These are phyloP conservation scores for Trametes punicea DNA, from an alignment of 768 basidiomycete species.

Conservation along the genomic window DNA sequence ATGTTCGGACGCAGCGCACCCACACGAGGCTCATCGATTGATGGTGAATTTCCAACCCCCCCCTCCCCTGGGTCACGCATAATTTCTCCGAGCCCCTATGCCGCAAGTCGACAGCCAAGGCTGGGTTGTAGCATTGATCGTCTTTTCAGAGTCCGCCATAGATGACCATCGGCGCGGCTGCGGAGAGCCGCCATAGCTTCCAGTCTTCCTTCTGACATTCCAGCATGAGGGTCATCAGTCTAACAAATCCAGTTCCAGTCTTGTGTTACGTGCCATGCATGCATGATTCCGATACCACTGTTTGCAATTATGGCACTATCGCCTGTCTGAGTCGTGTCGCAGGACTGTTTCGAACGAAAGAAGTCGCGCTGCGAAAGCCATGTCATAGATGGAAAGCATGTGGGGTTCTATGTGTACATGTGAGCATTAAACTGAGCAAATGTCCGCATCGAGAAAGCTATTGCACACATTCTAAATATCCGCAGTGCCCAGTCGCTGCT, in stretches of 20 bases:
- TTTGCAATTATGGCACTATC: not conserved
- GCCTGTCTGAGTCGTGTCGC: not conserved
- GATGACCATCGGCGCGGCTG: not conserved
- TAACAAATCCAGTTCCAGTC: not conserved
- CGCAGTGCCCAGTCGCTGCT: not conserved
- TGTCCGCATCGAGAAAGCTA: conserved; percentile 6
- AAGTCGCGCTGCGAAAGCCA: not conserved
- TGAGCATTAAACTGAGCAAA: not conserved
- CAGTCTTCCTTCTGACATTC: not conserved
- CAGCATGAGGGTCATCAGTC: not conserved
- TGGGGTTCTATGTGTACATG: not conserved
- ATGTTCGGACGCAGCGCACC: not conserved
- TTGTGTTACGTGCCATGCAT: not conserved
- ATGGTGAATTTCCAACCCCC: not conserved
- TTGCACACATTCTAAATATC: not conserved
- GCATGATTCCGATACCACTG: not conserved
- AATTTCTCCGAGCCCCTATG: not conserved
- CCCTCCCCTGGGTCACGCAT: not conserved
- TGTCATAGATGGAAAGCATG: not conserved
- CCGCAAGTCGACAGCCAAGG: not conserved
- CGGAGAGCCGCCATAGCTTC: not conserved
- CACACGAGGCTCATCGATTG: conserved; percentile 4
- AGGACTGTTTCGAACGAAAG: not conserved
- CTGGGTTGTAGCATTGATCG: not conserved
- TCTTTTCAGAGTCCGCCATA: not conserved